These are phyloP conservation scores for Penicillium sp. DNA, from an alignment of 2,329 filamentous ascomycete species.

Conservation along the genomic window DNA sequence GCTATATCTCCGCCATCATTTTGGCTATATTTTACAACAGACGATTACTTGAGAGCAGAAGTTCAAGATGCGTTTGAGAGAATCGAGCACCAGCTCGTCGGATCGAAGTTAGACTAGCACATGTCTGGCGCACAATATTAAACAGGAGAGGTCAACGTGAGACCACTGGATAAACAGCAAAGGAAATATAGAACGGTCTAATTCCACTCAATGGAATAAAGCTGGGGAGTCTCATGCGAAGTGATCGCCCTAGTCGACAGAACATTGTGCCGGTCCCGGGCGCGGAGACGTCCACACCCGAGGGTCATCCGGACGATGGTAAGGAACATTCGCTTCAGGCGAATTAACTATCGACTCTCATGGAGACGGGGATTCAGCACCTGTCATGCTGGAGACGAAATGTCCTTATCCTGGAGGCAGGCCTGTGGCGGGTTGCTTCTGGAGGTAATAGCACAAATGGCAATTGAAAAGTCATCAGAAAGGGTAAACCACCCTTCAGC, in stretches of 20 bases:
- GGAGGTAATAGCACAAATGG: not conserved
- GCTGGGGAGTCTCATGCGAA: not conserved
- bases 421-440: not conserved
- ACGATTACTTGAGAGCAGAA: not conserved
- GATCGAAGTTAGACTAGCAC: not conserved
- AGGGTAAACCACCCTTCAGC: slow-evolving; percentile 14
- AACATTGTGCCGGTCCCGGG: not conserved
- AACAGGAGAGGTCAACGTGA: not conserved
- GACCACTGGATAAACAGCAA: not conserved
- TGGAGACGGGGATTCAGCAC: not conserved
- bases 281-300: not conserved
- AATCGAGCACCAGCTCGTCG: not conserved
- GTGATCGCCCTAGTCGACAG: not conserved
- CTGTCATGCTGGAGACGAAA: not conserved
- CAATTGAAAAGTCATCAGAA: not conserved
- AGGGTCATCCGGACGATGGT: not conserved
- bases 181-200: not conserved
- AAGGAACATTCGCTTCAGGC: not conserved
- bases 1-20: slow-evolving; percentile 37
- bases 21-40: not conserved
- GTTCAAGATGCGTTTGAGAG: not conserved
- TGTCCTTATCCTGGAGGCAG: not conserved
- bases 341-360: not conserved
- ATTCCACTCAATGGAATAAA: not conserved
- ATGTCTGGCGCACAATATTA: not conserved